Evolutionary conservation across 1,284 basidiomycete species (phyloP).

Genomic region (Blastosporella zonata): DNA sequence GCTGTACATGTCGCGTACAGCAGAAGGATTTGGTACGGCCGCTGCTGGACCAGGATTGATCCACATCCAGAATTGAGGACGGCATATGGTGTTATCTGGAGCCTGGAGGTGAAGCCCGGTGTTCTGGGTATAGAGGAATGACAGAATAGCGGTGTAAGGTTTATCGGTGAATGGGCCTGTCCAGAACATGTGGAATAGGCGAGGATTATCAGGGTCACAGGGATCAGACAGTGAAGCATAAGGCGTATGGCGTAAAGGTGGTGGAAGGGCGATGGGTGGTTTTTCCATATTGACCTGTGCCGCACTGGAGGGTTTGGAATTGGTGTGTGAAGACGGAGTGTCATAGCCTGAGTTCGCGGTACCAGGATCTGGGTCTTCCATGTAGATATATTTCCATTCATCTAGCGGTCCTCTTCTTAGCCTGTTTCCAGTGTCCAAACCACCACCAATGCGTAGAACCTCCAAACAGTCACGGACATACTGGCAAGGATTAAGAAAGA

Average conservation of each 20-base stretch:
- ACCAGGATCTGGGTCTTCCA: constrained; percentile 44
- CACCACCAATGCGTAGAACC: constrained; percentile 68
- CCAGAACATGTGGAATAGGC: constrained; percentile 86
- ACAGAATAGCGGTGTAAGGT: constrained; percentile 75
- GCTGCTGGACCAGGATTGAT: constrained; percentile 78
- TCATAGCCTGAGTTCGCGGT: constrained; percentile 3
- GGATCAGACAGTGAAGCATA: constrained; percentile 52
- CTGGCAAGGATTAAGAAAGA: constrained; percentile 30
- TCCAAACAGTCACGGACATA: constrained; percentile 82
- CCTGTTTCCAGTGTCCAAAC: constrained; percentile 64
- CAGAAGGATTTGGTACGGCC: constrained; percentile 69
- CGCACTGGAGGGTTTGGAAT: constrained; percentile 24
- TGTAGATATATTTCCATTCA: constrained; percentile 69
- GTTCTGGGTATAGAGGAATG: constrained; percentile 81
- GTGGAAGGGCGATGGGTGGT: constrained; percentile 38
- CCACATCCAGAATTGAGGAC: constrained; percentile 86
- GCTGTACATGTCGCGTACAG: constrained; percentile 65
- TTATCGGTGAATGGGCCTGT: constrained; percentile 83
- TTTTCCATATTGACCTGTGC: constrained; percentile 44
- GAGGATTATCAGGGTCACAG: constrained; percentile 70
- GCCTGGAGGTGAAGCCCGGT: constrained; percentile 60
- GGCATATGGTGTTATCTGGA: constrained; percentile 45
- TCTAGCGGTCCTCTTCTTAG: constrained; percentile 57
- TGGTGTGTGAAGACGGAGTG: background rate
- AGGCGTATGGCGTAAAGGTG: constrained; percentile 44